phyloP scores from a whole-genome alignment of 2,329 filamentous ascomycete genomes.

The Penicillium expansum region DNA sequence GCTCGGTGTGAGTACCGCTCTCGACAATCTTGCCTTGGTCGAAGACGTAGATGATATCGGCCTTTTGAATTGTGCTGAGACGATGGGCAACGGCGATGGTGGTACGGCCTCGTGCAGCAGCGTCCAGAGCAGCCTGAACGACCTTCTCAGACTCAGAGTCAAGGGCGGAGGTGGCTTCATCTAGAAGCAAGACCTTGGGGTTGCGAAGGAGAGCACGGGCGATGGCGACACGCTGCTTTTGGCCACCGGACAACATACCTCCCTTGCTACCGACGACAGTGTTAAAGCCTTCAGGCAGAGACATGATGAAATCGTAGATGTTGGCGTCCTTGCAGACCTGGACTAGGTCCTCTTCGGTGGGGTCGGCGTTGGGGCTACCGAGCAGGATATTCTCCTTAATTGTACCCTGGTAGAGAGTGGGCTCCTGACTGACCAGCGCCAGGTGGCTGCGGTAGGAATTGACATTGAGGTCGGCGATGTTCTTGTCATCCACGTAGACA shows the following conservation, averaged over 20 bases:
- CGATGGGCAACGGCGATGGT: slow-evolving; percentile 94
- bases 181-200: slow-evolving; percentile 79
- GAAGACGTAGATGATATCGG: slow-evolving; percentile 95
- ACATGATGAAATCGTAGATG: slow-evolving; percentile 88
- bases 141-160: slow-evolving; percentile 52
- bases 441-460: slow-evolving; percentile 81
- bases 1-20: slow-evolving; percentile 71
- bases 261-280: slow-evolving; percentile 87
- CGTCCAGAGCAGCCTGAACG: slow-evolving; percentile 70
- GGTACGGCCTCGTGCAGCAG: slow-evolving; percentile 77
- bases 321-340: slow-evolving; percentile 85
- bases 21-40: slow-evolving; percentile 85
- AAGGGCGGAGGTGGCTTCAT: slow-evolving; percentile 65
- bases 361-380: slow-evolving; percentile 64
- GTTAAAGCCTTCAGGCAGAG: slow-evolving; percentile 78
- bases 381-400: slow-evolving; percentile 88
- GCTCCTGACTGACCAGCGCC: slow-evolving; percentile 89
- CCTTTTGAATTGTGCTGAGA: slow-evolving; percentile 88
- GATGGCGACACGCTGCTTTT: slow-evolving; percentile 93
- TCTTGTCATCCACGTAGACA: slow-evolving; percentile 76
- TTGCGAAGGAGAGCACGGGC: slow-evolving; percentile 87
- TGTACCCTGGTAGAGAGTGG: slow-evolving; percentile 88
- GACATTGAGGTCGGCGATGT: slow-evolving; percentile 77
- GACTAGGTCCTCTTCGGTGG: slow-evolving; percentile 69
- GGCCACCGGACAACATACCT: slow-evolving; percentile 78